Evolutionary conservation across 805 yeast species (phyloP).

Genomic region (Tetrapisispora arboricola): DNA sequence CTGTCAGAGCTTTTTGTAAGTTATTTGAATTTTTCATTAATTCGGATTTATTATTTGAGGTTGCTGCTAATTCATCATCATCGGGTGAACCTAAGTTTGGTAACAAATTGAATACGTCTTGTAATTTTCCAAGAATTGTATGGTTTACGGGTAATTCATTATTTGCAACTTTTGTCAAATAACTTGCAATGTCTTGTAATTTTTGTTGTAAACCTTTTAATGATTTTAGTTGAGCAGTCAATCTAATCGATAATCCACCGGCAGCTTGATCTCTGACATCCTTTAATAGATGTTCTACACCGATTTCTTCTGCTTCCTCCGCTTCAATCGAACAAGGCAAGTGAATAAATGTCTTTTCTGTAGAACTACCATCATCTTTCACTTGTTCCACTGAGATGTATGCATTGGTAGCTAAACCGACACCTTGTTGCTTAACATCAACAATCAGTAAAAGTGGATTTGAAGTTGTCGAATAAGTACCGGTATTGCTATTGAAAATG

Average conservation of each 20-base stretch:
- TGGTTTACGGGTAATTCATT: conserved; percentile 81
- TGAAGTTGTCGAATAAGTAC: conserved; percentile 33
- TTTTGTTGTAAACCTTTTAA: conserved; percentile 77
- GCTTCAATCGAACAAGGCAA: conserved; percentile 90
- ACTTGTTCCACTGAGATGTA: conserved; percentile 90
- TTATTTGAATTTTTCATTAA: conserved; percentile 34
- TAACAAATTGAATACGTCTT: conserved; percentile 85
- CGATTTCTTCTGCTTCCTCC: conserved; percentile 98
- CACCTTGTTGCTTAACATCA: conserved; percentile 71
- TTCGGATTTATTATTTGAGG: conserved; percentile 15
- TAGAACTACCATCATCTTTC: conserved; percentile 88
- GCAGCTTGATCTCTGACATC: conserved; percentile 96
- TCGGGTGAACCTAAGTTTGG: conserved; percentile 55
- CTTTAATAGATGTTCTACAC: conserved; percentile 90
- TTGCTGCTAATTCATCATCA: conserved; percentile 23
- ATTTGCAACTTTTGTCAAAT: conserved; percentile 61
- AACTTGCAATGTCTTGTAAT: conserved; percentile 63
- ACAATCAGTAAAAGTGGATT: conserved; percentile 77
- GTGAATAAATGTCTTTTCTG: conserved; percentile 87
- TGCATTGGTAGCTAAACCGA: conserved; percentile 94
- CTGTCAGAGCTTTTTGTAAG: conserved; percentile 71
- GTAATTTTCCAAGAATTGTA: conserved; percentile 80
- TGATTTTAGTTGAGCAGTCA: conserved; percentile 83
- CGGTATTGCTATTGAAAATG: conserved; percentile 1
- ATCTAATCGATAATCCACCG: conserved; percentile 75